Base-by-base conservation (phyloP, 345 rosid species). In the Hibiscus syriacus region DNA sequence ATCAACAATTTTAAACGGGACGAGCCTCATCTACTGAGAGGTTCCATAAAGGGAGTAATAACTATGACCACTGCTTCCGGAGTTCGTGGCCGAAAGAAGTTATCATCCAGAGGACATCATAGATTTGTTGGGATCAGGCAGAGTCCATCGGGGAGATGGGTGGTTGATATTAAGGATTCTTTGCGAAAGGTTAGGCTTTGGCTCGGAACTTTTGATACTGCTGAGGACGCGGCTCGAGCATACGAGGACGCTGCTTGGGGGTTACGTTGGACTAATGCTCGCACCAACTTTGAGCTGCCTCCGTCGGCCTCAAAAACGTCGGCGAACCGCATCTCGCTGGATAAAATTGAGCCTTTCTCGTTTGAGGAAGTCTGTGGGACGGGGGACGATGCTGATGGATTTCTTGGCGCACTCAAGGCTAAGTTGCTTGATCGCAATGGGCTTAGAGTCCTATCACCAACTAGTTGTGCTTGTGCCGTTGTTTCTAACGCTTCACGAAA, bases 91-190 rank as follows among this genome's bases (percentile, higher is more conserved):
- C 70, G 71, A 66, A 78, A 19, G 70, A 84, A 78, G 70, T 65
- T 81, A 39, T 77, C 84, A 1, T 68, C 81, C 9, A 76, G 84
- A 50, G 86, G 86, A n/a, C 86, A 84, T 78, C 80, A 71, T 46
- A 68, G 77, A 23, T 80, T 84, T 46, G 84, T 82, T 0, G 88
- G 88, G 6, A 84, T 84, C 5, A 53, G 88, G 69, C 86, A 82
- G 74, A 72, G 88, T 25, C 86, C 86, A 4, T 84, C 88, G 0
- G 86, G 84, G 54, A 70, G 88, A 67, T 84, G 84, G 88, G 88
- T 81, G 13, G 88, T 86, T 0, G 88, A 84, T 77, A 84, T 84
- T 60, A 84, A 80, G 70, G 88, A 84, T 46, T 82, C 86, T 2
- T 55, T 82, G 34, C 84, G 80, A 10, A 82, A 82, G 46, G 88